A percentile compares a stretch with the other conserved stretches of the same genome.
Conservation (phyloP, 306 rosid genomes). For the Sicyos baderoa region DNA sequence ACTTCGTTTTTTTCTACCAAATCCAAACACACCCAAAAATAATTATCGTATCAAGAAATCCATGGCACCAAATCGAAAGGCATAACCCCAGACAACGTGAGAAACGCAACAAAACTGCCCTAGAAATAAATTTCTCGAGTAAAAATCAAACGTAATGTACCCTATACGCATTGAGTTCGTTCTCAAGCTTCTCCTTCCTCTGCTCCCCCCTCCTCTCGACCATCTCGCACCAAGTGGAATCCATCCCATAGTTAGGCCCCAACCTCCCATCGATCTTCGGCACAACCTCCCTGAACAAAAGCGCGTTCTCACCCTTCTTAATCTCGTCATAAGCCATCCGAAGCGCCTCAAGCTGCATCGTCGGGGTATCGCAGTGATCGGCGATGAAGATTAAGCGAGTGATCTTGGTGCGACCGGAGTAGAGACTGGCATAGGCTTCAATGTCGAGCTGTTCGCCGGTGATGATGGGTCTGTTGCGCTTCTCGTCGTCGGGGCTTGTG, state of each 20-base stretch:
- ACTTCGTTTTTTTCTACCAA: no score
- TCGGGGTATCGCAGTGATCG: slow-evolving; percentile 42
- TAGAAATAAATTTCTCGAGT: background rate
- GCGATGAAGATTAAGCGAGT: slow-evolving; percentile 73
- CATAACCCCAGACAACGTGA: background rate
- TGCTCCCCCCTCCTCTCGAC: slow-evolving; percentile 76
- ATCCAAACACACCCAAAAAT: background rate
- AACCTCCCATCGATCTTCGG: slow-evolving; percentile 66
- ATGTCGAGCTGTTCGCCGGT: slow-evolving; percentile 93
- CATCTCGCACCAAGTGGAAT: slow-evolving; percentile 57
- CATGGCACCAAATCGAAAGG: background rate
- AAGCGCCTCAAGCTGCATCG: slow-evolving; percentile 78
- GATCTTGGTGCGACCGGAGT: slow-evolving; percentile 81
- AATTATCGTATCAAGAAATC: background rate
- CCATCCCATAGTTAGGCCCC: slow-evolving; percentile 52
- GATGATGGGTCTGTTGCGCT: slow-evolving; percentile 53
- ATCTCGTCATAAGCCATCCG: slow-evolving; percentile 94
- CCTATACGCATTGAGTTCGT: slow-evolving; percentile 88
- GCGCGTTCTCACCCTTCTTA: slow-evolving; percentile 93
- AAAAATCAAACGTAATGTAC: slow-evolving; percentile 26
- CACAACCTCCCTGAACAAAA: slow-evolving; percentile 64
- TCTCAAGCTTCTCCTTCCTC: slow-evolving; percentile 93
- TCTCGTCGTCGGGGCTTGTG: slow-evolving; percentile 38
- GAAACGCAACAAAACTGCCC: background rate
- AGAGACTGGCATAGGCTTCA: slow-evolving; percentile 83